Evolutionary conservation across 495 filamentous ascomycete genomes (phyloP).

Genomic region (Xylona heveae): DNA sequence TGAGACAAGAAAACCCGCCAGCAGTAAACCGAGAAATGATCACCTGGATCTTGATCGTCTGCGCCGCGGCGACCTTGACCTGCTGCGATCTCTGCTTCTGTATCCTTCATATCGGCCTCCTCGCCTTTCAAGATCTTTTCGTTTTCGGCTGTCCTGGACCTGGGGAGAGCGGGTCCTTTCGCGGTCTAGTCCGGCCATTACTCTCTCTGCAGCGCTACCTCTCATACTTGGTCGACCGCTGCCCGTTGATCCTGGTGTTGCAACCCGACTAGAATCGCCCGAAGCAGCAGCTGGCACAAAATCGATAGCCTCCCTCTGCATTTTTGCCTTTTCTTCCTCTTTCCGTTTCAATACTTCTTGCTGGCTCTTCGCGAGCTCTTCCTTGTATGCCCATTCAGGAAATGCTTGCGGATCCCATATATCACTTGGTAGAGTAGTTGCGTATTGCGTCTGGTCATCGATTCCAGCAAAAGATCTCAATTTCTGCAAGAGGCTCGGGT

Average conservation of each 20-base stretch:
- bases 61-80: constrained; percentile 3
- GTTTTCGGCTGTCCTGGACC: constrained; percentile 1
- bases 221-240: constrained; percentile 1
- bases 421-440: constrained; percentile 42
- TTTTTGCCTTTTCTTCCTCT: constrained; percentile 29
- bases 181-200: constrained; percentile 9
- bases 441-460: constrained; percentile 44
- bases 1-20: no score
- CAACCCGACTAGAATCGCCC: constrained; percentile 2
- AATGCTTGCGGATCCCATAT: constrained; percentile 46
- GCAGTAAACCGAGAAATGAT: no score
- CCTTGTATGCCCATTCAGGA: constrained; percentile 52
- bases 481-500: constrained; percentile 61
- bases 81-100: constrained; percentile 1
- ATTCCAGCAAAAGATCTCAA: constrained; percentile 67
- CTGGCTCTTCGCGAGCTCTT: constrained; percentile 44
- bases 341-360: constrained; percentile 32
- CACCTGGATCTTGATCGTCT: constrained; percentile 2
- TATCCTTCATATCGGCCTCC: background rate
- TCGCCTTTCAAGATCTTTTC: constrained; percentile 1
- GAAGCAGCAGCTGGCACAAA: constrained; percentile 39
- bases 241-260: background rate
- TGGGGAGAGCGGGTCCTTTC: constrained; percentile 5
- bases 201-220: constrained; percentile 10
- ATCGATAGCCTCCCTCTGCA: constrained; percentile 44